Base-by-base conservation (phyloP, 345 rosid genomes). In the Camelina neglecta region DNA sequence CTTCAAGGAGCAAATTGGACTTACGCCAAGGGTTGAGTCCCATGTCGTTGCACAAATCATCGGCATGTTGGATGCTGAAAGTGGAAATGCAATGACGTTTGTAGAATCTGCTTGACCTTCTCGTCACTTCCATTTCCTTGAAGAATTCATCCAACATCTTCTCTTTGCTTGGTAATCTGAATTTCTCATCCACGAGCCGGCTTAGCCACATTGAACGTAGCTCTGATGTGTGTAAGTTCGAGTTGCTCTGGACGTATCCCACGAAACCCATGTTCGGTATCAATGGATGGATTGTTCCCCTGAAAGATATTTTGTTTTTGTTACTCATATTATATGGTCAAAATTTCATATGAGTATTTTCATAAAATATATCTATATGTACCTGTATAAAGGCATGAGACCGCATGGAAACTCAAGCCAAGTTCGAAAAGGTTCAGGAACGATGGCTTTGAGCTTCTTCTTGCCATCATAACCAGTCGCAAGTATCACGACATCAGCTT, bases 41-140 rank as follows among this genome's bases (percentile, higher is more conserved):
- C 92, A 93, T 89, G 75, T 93, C 97, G 61, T 82, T 77, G 69
- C 97, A 93, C 53, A 93, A 71, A 56, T 88, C 97, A 71, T 93
- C 96, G 0, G 87, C 85, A 72, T 91, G 96, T 60, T 88, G 87
- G 82, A 93, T 93, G 78, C 98, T 93, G 79, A 78, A 91, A 13
- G 98, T 91, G 15, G 98, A 87, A 18, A 91, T 91, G 83, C 98
- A 93, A 50, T 90, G 93, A 75, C 91, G 86, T 48, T 88, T 84
- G 76, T 90, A 88, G 73, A 91, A 93, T 78, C 97, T 84, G 45
- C 90, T 87, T 1, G 88, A 79, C 73, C 81, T 83, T 87, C 74
- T 85, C 80, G 74, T 83, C 10, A 87, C 83, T 49, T 87, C 88
- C 68, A 84, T 79, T 82, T 91, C 98, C 60, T 81, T 81, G 1